Percentiles rank a stretch among this genome's conserved stretches.
These are phyloP conservation scores for Sporothrix protearum DNA, from an alignment of 2,329 filamentous ascomycete species.

Conservation along the genomic window DNA sequence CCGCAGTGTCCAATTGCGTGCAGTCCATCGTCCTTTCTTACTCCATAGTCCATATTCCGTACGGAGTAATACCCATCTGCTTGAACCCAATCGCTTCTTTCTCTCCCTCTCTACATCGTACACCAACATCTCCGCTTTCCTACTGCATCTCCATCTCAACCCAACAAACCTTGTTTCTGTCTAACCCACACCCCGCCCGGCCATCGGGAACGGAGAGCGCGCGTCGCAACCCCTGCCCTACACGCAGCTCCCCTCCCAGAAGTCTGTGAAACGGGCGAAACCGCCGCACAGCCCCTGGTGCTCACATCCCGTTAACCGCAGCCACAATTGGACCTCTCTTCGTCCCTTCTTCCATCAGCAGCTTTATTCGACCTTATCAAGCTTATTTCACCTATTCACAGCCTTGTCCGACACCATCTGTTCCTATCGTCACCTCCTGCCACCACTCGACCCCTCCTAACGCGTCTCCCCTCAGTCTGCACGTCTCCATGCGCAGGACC, in stretches of 20 bases:
- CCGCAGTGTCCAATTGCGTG: neutral
- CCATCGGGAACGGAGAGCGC: conserved; percentile 9
- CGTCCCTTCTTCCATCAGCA: neutral
- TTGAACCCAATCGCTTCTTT: neutral
- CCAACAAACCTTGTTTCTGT: neutral
- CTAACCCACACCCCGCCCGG: neutral
- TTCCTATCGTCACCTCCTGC: neutral
- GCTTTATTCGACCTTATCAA: neutral
- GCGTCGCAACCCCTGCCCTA: too few relatives aligned
- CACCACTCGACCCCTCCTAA: neutral
- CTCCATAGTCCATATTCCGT: neutral
- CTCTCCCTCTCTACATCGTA: neutral
- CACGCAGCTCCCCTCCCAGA: neutral
- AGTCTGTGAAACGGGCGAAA: conserved; percentile 23
- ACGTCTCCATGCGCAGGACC: neutral
- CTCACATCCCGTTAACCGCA: conserved; percentile 15
- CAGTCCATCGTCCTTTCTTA: neutral
- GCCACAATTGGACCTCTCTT: neutral
- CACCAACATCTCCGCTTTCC: neutral
- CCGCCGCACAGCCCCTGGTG: conserved; percentile 16
- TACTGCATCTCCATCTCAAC: conserved; percentile 5
- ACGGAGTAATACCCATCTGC: neutral
- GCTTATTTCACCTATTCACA: neutral
- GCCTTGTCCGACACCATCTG: neutral
- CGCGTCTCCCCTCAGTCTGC: neutral